A percentile compares a stretch with the other conserved stretches of the same genome.
phyloP scores from a whole-genome alignment of 352 stramenopile genomes.

The Phytopythium mirpurense region DNA sequence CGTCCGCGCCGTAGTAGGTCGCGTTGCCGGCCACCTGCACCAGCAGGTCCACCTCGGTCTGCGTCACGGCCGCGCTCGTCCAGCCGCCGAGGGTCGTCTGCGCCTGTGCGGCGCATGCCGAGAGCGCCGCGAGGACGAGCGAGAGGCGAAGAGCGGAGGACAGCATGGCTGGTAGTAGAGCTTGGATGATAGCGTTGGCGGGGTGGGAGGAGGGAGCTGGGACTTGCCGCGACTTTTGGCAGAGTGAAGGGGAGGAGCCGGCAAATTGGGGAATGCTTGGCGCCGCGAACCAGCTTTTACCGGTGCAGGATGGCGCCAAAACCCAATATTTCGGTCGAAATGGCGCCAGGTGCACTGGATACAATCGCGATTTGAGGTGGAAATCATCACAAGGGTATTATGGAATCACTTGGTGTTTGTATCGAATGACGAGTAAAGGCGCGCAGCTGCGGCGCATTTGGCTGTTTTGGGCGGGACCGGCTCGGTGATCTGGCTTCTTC shows the following conservation, averaged over 20 bases:
- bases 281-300: background rate
- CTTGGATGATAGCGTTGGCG: background rate
- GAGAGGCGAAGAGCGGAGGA: background rate
- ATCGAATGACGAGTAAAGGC: constrained; percentile 5
- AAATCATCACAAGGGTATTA: background rate
- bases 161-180: background rate
- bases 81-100: constrained; percentile 16
- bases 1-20: constrained; percentile 23
- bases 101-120: background rate
- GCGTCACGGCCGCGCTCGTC: constrained; percentile 15
- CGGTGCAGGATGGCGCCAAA: no score
- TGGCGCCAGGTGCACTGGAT: background rate
- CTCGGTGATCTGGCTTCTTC: background rate
- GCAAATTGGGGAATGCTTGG: constrained; percentile 6
- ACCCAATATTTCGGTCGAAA: background rate
- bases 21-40: constrained; percentile 26
- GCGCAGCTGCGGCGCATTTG: background rate
- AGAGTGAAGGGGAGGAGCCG: background rate
- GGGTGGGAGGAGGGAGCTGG: background rate
- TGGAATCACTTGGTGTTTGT: constrained; percentile 1
- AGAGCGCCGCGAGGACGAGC: background rate
- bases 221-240: background rate
- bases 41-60: constrained; percentile 22
- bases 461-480: constrained; percentile 1
- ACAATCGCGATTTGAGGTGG: background rate